Evolutionary conservation across 2,329 filamentous ascomycete species (phyloP).

Genomic region (Dothiorella sarmentorum): DNA sequence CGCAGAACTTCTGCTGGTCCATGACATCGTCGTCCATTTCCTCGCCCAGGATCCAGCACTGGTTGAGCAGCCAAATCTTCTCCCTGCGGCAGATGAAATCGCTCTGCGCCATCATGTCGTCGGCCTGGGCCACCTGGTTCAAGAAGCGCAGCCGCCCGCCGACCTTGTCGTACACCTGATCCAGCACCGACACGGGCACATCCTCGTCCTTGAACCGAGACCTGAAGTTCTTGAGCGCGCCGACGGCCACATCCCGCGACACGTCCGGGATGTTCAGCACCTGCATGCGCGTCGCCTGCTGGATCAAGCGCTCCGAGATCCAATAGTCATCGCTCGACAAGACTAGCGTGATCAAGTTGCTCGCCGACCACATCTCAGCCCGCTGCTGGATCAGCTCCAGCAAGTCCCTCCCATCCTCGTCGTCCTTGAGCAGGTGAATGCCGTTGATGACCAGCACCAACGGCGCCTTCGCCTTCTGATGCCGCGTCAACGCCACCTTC

Average conservation of each 20-base stretch:
- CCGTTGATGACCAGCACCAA: conserved; percentile 83
- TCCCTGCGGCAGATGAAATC: conserved; percentile 62
- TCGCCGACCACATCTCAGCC: conserved; percentile 86
- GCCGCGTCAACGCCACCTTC: conserved; percentile 73
- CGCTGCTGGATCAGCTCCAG: conserved; percentile 86
- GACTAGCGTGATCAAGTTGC: conserved; percentile 77
- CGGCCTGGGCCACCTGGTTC: conserved; percentile 74
- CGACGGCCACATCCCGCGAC: conserved; percentile 67
- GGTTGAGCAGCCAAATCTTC: conserved; percentile 69
- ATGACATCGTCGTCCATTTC: conserved; percentile 89
- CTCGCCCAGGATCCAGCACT: conserved; percentile 64
- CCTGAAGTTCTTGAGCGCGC: conserved; percentile 70
- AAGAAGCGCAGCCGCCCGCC: conserved; percentile 80
- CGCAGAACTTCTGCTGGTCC: conserved; percentile 86
- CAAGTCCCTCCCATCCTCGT: conserved; percentile 79
- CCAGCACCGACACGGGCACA: conserved; percentile 52
- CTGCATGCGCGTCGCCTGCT: conserved; percentile 83
- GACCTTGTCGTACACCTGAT: conserved; percentile 75
- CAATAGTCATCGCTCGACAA: conserved; percentile 94
- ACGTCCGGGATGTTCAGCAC: conserved; percentile 77
- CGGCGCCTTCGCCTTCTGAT: conserved; percentile 58
- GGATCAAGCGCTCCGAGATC: conserved; percentile 86
- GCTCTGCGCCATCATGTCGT: conserved; percentile 71
- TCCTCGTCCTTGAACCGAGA: conserved; percentile 64
- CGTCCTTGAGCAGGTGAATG: conserved; percentile 77